A percentile compares a stretch with the other conserved stretches of the same genome.
These are phyloP conservation scores for Haplographium delicatum DNA, from an alignment of 495 filamentous ascomycete species.

Conservation along the genomic window DNA sequence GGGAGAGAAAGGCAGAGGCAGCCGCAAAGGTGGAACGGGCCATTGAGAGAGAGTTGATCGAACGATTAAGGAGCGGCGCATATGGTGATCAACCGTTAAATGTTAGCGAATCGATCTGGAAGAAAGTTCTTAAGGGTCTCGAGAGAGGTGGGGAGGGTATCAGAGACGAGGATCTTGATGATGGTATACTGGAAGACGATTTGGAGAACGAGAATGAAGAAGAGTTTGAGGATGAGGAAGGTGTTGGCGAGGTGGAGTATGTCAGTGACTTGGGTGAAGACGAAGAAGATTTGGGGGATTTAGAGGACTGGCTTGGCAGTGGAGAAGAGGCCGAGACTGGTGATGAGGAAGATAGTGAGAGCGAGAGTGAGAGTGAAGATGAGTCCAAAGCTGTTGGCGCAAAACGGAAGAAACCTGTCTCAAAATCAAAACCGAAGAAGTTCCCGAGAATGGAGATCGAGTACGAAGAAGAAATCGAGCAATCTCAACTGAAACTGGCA, in stretches of 20 bases:
- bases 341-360: constrained; percentile 38
- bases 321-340: constrained; percentile 47
- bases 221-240: constrained; percentile 62
- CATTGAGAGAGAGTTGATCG: constrained; percentile 94
- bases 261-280: constrained; percentile 57
- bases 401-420: constrained; percentile 62
- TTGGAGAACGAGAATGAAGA: constrained; percentile 61
- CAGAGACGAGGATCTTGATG: constrained; percentile 83
- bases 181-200: constrained; percentile 77
- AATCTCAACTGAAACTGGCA: constrained; percentile 13
- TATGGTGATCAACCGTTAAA: constrained; percentile 95
- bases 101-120: constrained; percentile 91
- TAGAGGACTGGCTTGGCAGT: constrained; percentile 33
- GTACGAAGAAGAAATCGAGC: constrained; percentile 56
- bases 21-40: constrained; percentile 94
- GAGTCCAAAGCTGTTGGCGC: constrained; percentile 47
- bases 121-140: constrained; percentile 88
- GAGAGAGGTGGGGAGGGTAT: constrained; percentile 80
- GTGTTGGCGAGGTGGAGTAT: constrained; percentile 78
- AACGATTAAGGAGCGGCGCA: constrained; percentile 82
- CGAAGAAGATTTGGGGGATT: constrained; percentile 39
- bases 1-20: constrained; percentile 88
- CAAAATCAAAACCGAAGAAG: constrained; percentile 55
- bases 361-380: constrained; percentile 44
- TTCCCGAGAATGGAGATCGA: constrained; percentile 61